These are phyloP conservation scores for Esteya vermicola DNA, from an alignment of 2,329 filamentous ascomycete species.

Conservation along the genomic window DNA sequence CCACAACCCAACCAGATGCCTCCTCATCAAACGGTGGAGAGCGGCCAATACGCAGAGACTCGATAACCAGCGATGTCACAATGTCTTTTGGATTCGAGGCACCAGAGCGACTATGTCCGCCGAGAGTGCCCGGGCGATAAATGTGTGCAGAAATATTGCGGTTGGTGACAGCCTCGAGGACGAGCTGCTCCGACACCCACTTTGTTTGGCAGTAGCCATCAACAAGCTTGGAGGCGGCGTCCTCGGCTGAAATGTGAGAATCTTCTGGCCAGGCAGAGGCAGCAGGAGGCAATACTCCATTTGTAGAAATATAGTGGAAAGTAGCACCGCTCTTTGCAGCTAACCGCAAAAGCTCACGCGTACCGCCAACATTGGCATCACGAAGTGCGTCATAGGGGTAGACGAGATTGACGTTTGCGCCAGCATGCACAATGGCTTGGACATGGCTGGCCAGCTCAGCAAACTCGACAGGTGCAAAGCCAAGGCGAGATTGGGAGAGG, in stretches of 20 bases:
- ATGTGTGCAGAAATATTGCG: slow-evolving; percentile 58
- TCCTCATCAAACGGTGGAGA: slow-evolving; percentile 30
- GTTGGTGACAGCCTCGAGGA: slow-evolving; percentile 47
- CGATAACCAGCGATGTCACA: slow-evolving; percentile 60
- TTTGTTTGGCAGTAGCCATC: slow-evolving; percentile 72
- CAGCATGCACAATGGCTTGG: slow-evolving; percentile 64
- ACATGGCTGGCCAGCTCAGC: slow-evolving; percentile 49
- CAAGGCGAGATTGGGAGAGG: slow-evolving; percentile 52
- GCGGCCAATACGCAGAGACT: slow-evolving; percentile 57
- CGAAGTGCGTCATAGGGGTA: slow-evolving; percentile 69
- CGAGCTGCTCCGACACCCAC: slow-evolving; percentile 67
- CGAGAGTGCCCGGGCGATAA: slow-evolving; percentile 63
- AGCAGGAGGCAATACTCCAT: slow-evolving; percentile 62
- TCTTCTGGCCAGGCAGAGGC: slow-evolving; percentile 58
- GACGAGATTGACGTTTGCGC: slow-evolving; percentile 65
- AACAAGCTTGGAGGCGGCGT: slow-evolving; percentile 46
- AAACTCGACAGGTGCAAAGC: slow-evolving; percentile 51
- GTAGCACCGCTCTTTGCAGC: slow-evolving; percentile 50
- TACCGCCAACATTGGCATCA: slow-evolving; percentile 66
- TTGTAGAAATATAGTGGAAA: slow-evolving; percentile 67
- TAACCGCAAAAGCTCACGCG: slow-evolving; percentile 57
- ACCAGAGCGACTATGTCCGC: slow-evolving; percentile 60
- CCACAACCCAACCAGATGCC: slow-evolving; percentile 62
- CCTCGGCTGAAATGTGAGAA: slow-evolving; percentile 50
- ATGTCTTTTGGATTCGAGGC: slow-evolving; percentile 69